Evolutionary conservation across 2,329 filamentous ascomycete species (phyloP), one percentile per base, ranked within the genome.

Genomic region (Westerdykella ornata): DNA sequence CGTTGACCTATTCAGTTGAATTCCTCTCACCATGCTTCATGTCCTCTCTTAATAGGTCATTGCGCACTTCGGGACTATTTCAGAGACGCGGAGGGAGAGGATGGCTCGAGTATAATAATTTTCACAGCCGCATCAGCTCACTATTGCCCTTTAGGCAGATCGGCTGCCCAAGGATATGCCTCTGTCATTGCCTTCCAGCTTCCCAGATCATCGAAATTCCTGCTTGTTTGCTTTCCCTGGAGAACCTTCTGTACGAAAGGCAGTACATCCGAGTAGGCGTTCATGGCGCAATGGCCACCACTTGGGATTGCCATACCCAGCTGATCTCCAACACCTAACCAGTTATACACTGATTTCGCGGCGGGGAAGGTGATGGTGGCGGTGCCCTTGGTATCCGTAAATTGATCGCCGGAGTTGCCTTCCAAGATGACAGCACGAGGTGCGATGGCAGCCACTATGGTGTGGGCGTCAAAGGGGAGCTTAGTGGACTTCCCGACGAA

Each of bases 241-340:
- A 74, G 62, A 17, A 72, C 63, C 51, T 73, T 71, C 43, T 69
- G 65, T 16, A 74, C 72, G 52, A 69, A 74, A 3, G 72, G 71
- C 35, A 74, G 51, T 6, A 75, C 64, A 41, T 69, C 67, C n/a
- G 66, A 60, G 29, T 67, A 74, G 36, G 72, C 72, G 38, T 66
- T 69, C 60, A 69, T 67, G 47, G 73, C 72, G 48, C 72, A 75
- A 45, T 75, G 72, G 0, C 65, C 72, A 5, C 72, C 72, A 17
- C 63, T 63, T 2, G 71, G 60, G 35, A 75, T 67, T 29, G 66
- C 68, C 62, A 75, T 70, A 22, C 62, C 72, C 22, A 75, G 68
- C 42, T 58, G 45, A 3, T 56, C 49, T 2, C 53, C 56, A 7
- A 46, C 59, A 11, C 56, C 60, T 4, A 65, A 34, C 57, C 57